Evolutionary conservation across 495 filamentous ascomycete species (phyloP), one percentile per base, ranked within the genome.

Genomic region (Hypomontagnella monticulosa): DNA sequence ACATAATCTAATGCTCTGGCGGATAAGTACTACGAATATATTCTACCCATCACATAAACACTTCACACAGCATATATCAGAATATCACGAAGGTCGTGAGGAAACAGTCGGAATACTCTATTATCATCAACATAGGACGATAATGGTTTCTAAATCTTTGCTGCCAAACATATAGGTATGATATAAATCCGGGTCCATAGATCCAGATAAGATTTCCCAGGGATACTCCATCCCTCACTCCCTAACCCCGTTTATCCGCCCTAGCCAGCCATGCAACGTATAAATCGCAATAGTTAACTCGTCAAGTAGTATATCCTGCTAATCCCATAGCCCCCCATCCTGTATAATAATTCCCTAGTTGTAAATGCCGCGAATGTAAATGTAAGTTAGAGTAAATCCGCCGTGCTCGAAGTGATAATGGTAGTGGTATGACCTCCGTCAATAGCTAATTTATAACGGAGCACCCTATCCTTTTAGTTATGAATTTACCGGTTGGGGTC

Each of bases 171-270:
- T 27, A 27, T 27, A 30, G 7, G 9, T 36, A 42, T 18, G n/a
- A 51, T 18, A 37, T 23, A 52, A 16, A 44, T 51, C 47, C n/a
- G 14, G 19, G 33, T 18, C 7, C 23, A 27, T 27, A 27, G 23
- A 53, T 7, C 23, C 43, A 14, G 11, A 20, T 3, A 42, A 42
- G 6, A 32, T 34, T 34, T 32, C 47, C 23, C 50, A 32, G 12
- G 34, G 32, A 10, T 27, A 2, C 23, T 3, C 23, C 23, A 6
- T 27, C 23, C 54, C 54, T 43, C 53, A 46, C 53, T 53, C 61
- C 61, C 15, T 46, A 64, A 57, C 47, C 61, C 61, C 61, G 10
- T 64, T 33, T 52, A 57, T 53, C 32, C 44, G 15, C 46, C 61
- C 40, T n/a, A 43, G 9, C 53, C 47, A 20, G 42, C 30, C n/a